These are phyloP conservation scores for Geranium brycei DNA, from an alignment of 345 rosid species.

Conservation along the genomic window DNA sequence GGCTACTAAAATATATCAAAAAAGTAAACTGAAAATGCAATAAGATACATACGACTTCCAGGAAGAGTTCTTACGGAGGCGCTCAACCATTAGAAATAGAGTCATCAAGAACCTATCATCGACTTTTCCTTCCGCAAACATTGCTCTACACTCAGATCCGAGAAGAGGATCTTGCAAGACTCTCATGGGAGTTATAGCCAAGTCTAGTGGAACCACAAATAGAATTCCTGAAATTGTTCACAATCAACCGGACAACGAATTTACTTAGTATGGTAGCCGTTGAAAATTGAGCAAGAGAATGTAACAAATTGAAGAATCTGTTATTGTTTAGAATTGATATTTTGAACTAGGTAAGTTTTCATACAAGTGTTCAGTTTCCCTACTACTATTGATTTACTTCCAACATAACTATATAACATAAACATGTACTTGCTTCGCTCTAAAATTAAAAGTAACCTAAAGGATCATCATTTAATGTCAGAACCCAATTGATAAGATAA, in stretches of 20 bases:
- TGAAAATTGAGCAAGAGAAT: not conserved
- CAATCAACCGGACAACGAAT: not conserved
- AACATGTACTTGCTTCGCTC: too few species aligned
- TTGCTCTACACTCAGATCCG: conserved; percentile 72
- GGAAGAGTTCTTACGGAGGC: conserved; percentile 54
- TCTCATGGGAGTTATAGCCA: conserved; percentile 93
- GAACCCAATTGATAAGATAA: too few species aligned
- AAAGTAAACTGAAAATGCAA: not conserved
- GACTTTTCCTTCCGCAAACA: conserved; percentile 71
- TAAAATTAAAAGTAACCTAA: too few species aligned
- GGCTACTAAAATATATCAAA: not conserved
- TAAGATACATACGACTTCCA: conserved; percentile 66
- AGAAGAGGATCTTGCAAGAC: conserved; percentile 83
- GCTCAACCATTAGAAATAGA: conserved; percentile 66
- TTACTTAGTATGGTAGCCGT: not conserved
- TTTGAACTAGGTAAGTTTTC: too few species aligned
- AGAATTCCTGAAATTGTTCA: conserved; percentile 43
- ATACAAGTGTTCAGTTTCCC: too few species aligned
- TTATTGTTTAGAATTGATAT: not conserved
- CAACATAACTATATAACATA: too few species aligned
- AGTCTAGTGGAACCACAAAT: conserved; percentile 63
- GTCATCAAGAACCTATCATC: conserved; percentile 84
- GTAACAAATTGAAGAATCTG: not conserved
- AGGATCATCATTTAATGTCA: too few species aligned
- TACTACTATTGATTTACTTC: too few species aligned